A percentile compares a stretch with the other conserved stretches of the same genome.
These are phyloP conservation scores for Raphanus raphanistrum DNA, from an alignment of 345 rosid species.

Conservation along the genomic window DNA sequence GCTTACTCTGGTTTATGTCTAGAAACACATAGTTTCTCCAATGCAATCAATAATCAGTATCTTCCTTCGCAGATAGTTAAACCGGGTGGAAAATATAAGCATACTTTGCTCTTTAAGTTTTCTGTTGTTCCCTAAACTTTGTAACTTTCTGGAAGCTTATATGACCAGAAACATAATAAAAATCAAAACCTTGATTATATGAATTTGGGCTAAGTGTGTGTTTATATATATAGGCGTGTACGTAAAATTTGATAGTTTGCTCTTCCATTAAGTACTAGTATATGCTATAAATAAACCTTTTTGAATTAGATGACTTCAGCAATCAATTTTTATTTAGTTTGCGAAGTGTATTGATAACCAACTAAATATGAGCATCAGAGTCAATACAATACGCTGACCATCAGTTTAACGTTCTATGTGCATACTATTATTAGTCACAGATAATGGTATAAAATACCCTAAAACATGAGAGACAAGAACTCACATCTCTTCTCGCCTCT, in stretches of 20 bases:
- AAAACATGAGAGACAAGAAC: neutral
- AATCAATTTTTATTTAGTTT: neutral
- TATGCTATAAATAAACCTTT: neutral
- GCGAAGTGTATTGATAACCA: conserved; percentile 25
- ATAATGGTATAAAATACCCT: conserved; percentile 19
- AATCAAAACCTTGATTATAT: neutral
- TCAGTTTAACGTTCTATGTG: neutral
- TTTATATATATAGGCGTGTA: neutral
- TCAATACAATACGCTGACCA: conserved; percentile 11
- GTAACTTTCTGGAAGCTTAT: neutral
- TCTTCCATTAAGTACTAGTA: neutral
- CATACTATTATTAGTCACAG: conserved; percentile 22
- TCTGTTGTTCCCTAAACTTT: neutral
- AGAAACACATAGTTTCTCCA: neutral
- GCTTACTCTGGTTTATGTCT: neutral
- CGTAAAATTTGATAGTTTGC: neutral
- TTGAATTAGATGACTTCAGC: neutral
- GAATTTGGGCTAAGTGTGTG: neutral
- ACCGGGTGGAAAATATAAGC: neutral
- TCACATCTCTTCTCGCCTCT: conserved; percentile 10
- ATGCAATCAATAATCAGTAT: neutral
- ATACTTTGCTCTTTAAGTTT: neutral
- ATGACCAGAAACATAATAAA: neutral
- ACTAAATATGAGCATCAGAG: conserved; percentile 1
- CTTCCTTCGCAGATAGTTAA: neutral